Evolutionary conservation across 306 rosid species (phyloP).

Genomic region (Aeschynomene evenia): DNA sequence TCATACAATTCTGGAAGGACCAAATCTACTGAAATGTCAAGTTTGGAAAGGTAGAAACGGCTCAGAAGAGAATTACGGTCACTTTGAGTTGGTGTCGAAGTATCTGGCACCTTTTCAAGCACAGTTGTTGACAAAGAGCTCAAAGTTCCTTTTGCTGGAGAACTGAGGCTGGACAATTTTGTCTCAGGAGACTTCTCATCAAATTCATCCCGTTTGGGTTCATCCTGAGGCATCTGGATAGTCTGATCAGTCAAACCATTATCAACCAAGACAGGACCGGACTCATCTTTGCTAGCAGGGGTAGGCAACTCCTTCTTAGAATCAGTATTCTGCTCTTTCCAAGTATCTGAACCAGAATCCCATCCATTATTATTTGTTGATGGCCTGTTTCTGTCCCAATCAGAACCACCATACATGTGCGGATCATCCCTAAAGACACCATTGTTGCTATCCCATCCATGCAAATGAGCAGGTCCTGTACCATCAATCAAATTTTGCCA

Average conservation of each 20-base stretch:
- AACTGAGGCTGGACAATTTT: conserved; percentile 43
- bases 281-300: conserved; percentile 64
- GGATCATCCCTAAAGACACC: conserved; percentile 78
- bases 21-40: conserved; percentile 76
- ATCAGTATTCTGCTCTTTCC: conserved; percentile 84
- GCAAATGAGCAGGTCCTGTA: conserved; percentile 85
- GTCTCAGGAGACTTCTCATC: conserved; percentile 55
- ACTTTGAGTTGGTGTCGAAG: conserved; percentile 35
- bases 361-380: conserved; percentile 72
- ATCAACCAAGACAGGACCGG: conserved; percentile 48
- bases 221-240: conserved; percentile 55
- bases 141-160: conserved; percentile 57
- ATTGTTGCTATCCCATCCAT: conserved; percentile 91
- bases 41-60: conserved; percentile 80
- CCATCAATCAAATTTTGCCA: conserved; percentile 94
- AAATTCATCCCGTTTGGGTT: conserved; percentile 42
- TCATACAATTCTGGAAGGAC: conserved; percentile 63
- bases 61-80: conserved; percentile 53
- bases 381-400: conserved; percentile 93
- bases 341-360: conserved; percentile 79
- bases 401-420: conserved; percentile 73
- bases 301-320: conserved; percentile 74
- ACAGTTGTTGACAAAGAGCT: conserved; percentile 37
- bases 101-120: conserved; percentile 47
- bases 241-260: conserved; percentile 49